Conservation (phyloP, 2,329 filamentous ascomycete genomes). For the Hypoxylon sp. region DNA sequence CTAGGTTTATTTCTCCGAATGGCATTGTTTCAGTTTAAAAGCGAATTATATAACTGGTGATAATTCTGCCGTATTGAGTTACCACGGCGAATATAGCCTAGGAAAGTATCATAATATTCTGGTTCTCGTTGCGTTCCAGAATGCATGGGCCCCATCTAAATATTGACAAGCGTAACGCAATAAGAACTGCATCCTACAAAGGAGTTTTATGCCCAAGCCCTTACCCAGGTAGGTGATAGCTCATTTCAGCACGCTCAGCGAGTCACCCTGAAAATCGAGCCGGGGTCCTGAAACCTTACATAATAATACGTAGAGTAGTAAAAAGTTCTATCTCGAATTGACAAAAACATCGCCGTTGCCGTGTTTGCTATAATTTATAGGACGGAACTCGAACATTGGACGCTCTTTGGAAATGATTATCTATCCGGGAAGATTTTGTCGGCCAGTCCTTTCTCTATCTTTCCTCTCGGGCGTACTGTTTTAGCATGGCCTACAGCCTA, state of each 20-base stretch:
- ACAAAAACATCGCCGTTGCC: background rate
- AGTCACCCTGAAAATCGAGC: conserved; percentile 7
- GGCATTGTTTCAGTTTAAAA: background rate
- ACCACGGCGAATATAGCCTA: no score
- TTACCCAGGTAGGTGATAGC: background rate
- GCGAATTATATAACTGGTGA: background rate
- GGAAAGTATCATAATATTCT: background rate
- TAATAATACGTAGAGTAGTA: conserved; percentile 1
- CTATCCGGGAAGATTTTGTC: background rate
- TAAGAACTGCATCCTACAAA: background rate
- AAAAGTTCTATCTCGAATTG: background rate
- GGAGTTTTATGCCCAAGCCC: no score
- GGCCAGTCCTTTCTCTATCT: background rate
- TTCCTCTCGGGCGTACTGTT: background rate
- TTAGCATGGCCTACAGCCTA: background rate
- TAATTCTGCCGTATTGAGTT: background rate
- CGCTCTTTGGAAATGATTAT: background rate
- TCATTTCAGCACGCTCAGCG: background rate
- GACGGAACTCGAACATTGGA: background rate
- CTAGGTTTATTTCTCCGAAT: background rate
- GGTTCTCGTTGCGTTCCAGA: background rate
- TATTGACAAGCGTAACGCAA: background rate
- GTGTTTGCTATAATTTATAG: background rate
- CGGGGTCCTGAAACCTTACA: conserved; percentile 1
- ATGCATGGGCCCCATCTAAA: background rate